These are phyloP conservation scores for Penicillium sp. DNA, from an alignment of 2,329 filamentous ascomycete species.

Conservation along the genomic window DNA sequence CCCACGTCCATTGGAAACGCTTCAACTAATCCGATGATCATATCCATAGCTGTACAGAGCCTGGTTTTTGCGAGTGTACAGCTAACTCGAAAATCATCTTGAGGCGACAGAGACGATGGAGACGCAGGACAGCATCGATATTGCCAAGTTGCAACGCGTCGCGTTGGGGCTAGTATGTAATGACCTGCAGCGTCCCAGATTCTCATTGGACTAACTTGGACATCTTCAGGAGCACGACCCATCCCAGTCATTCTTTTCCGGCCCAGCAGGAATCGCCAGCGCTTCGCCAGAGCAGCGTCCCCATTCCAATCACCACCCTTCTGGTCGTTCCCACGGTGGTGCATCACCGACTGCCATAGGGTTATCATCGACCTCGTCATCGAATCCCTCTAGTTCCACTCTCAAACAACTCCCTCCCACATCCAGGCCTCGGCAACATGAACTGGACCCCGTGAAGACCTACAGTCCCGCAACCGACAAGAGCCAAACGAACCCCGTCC, in stretches of 20 bases:
- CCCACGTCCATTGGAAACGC: neutral
- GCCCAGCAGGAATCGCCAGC: slow-evolving; percentile 19
- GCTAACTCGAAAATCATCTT: slow-evolving; percentile 6
- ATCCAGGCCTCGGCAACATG: slow-evolving; percentile 30
- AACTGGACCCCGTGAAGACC: slow-evolving; percentile 20
- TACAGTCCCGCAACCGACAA: slow-evolving; percentile 19
- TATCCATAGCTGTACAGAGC: neutral
- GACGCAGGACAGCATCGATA: slow-evolving; percentile 50
- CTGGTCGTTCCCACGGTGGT: slow-evolving; percentile 17
- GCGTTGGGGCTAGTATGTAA: slow-evolving; percentile 49
- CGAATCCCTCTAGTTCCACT: slow-evolving; percentile 19
- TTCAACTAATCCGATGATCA: neutral
- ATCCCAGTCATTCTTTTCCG: slow-evolving; percentile 33
- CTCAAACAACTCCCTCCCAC: slow-evolving; percentile 13
- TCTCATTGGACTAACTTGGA: slow-evolving; percentile 39
- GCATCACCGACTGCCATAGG: slow-evolving; percentile 16
- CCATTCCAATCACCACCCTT: slow-evolving; percentile 2
- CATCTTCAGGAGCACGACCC: slow-evolving; percentile 38
- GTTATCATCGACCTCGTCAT: slow-evolving; percentile 19
- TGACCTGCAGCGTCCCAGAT: slow-evolving; percentile 36
- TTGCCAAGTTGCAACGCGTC: slow-evolving; percentile 48
- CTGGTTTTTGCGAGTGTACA: neutral
- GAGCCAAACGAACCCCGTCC: slow-evolving; percentile 27
- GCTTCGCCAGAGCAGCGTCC: slow-evolving; percentile 5
- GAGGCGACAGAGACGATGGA: slow-evolving; percentile 49